A percentile compares a stretch with the other conserved stretches of the same genome.
Conservation (phyloP, 2,329 filamentous ascomycete species). For the Pseudonectria buxi region DNA sequence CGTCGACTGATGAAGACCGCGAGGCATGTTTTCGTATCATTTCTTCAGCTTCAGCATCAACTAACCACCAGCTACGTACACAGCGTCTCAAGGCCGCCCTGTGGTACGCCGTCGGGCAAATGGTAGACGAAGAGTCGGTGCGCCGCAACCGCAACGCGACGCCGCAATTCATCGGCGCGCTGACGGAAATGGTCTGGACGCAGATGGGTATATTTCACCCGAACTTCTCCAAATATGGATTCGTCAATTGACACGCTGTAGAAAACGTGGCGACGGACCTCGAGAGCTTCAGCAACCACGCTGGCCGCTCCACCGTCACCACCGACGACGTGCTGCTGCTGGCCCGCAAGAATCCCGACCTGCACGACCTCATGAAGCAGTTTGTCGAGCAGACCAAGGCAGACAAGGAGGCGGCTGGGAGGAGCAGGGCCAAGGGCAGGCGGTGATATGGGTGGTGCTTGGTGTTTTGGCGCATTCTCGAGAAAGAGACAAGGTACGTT, state of each 20-base stretch:
- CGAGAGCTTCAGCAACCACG: constrained; percentile 62
- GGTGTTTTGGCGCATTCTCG: constrained; percentile 9
- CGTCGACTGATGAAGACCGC: constrained; percentile 26
- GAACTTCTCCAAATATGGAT: not conserved
- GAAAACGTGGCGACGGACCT: constrained; percentile 52
- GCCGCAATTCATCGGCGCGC: constrained; percentile 78
- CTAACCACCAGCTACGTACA: not conserved
- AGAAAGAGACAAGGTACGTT: not conserved
- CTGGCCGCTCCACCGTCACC: constrained; percentile 70
- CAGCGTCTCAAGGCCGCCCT: constrained; percentile 78
- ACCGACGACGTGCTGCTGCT: constrained; percentile 85
- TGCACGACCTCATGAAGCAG: constrained; percentile 67
- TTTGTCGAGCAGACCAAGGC: constrained; percentile 57
- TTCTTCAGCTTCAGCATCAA: not conserved
- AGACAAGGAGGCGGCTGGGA: constrained; percentile 23
- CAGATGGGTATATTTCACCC: constrained; percentile 62
- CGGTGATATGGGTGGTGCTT: constrained; percentile 13
- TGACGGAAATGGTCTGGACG: constrained; percentile 82
- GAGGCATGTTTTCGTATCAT: constrained; percentile 24
- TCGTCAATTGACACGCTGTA: constrained; percentile 22
- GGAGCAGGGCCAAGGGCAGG: constrained; percentile 26
- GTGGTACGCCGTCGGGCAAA: constrained; percentile 78
- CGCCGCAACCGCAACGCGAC: constrained; percentile 68
- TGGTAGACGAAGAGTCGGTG: constrained; percentile 74
- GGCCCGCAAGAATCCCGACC: constrained; percentile 76